Evolutionary conservation across 495 filamentous ascomycete genomes (phyloP), one percentile per base, ranked within the genome.

Genomic region (Penicillium subrubescens): DNA sequence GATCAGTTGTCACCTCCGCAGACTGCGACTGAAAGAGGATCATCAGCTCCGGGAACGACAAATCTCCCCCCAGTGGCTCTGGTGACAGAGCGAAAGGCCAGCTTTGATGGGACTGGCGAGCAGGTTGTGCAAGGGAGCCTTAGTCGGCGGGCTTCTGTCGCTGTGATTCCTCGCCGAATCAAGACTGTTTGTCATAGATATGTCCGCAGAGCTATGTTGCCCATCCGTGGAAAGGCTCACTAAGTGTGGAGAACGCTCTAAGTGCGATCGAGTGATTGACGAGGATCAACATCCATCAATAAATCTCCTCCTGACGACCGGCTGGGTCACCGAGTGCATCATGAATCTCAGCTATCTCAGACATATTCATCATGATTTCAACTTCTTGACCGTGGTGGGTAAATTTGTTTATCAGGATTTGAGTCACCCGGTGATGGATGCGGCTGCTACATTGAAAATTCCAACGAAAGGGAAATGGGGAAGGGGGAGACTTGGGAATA

Each of bases 151-250:
- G 27, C 52, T 7, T 52, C 63, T 21, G 43, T 39, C 14, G 61
- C 35, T 21, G 44, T 61, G 3, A 53, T 61, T 29, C 63, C 63
- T 31, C 39, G 50, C 25, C 34, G 60, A 29, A 15, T 67, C 25
- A 63, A 60, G 60, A 67, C 65, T 19, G 65, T 67, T n/a, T 67
- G 65, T 27, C 58, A 67, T 56, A 60, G 59, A 56, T 67, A 63
- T 37, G 60, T 63, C 19, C 25, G 65, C 25, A 62, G 34, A 48
- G 65, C 60, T 3, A 67, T 67, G 65, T 50, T 67, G 11, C 65
- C 65, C 23, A 55, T 67, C 23, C 44, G 65, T 12, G 65, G 60
- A 14, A 55, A 60, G 37, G 57, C n/a, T 19, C 56, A 60, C 29
- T 64, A 37, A 64, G 4, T 11, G 48, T 15, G 10, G 48, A 5